These are phyloP conservation scores for Blastosporella zonata DNA, from an alignment of 1,284 basidiomycete species.

Conservation along the genomic window DNA sequence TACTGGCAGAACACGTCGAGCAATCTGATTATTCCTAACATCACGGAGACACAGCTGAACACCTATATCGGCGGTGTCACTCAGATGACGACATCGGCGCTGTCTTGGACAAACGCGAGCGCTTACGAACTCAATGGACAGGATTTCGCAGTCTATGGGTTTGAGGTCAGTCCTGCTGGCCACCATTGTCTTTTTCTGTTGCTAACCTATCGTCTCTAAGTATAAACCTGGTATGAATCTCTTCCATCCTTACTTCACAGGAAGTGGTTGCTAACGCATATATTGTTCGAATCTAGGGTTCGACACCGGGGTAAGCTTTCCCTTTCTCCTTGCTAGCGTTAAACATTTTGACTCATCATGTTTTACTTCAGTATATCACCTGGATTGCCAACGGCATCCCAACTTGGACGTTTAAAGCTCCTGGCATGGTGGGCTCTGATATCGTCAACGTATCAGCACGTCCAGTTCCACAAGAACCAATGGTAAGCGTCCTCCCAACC, in stretches of 20 bases:
- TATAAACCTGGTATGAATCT: conserved; percentile 41
- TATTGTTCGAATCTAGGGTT: conserved; percentile 33
- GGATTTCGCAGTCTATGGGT: conserved; percentile 51
- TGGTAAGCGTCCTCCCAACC: conserved; percentile 10
- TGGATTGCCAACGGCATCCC: conserved; percentile 67
- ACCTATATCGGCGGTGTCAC: conserved; percentile 55
- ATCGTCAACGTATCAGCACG: conserved; percentile 68
- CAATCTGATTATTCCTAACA: conserved; percentile 47
- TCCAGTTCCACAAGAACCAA: conserved; percentile 64
- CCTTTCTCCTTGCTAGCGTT: background rate
- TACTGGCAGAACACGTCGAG: conserved; percentile 46
- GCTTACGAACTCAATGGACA: conserved; percentile 46
- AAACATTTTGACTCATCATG: background rate
- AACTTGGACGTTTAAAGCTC: conserved; percentile 65
- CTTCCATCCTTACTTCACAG: background rate
- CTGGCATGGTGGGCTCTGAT: conserved; percentile 60
- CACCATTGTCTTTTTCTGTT: background rate
- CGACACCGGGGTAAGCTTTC: conserved; percentile 37
- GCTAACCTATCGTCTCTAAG: conserved; percentile 19
- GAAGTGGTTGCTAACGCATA: conserved; percentile 1
- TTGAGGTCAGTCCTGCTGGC: conserved; percentile 39
- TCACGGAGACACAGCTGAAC: conserved; percentile 45
- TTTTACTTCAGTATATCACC: conserved; percentile 61
- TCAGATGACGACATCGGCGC: conserved; percentile 63
- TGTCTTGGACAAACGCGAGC: conserved; percentile 45